Percentiles rank a stretch among this genome's conserved stretches.
phyloP scores from a whole-genome alignment of 306 rosid genomes.

The Heteromeles arbutifolia region DNA sequence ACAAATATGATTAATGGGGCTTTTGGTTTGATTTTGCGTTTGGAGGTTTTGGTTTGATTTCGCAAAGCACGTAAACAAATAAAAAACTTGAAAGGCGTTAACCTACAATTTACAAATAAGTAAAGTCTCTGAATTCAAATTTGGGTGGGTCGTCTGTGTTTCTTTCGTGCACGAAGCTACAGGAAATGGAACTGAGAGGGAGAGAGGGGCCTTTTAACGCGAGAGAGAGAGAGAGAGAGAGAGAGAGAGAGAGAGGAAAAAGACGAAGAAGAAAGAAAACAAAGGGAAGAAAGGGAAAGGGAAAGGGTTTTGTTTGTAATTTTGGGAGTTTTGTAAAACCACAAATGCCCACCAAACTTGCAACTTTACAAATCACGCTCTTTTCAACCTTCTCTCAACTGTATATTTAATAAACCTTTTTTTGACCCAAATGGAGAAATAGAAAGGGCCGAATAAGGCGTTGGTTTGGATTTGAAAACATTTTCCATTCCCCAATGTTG shows the following conservation, averaged over 20 bases:
- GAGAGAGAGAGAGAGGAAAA: not conserved
- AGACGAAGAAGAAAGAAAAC: not conserved
- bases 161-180: not conserved
- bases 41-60: not conserved
- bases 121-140: not conserved
- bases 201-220: not conserved
- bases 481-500: too few species aligned
- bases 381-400: not conserved
- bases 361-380: not conserved
- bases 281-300: not conserved
- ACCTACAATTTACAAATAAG: not conserved
- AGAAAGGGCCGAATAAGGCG: too few species aligned
- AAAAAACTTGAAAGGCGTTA: not conserved
- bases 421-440: too few species aligned
- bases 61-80: not conserved
- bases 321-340: not conserved
- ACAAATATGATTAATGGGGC: not conserved
- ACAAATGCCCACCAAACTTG: not conserved
- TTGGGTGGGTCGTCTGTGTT: not conserved
- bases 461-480: too few species aligned
- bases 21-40: not conserved
- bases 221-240: not conserved
- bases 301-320: not conserved
- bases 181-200: not conserved
- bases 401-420: not conserved